A percentile compares a stretch with the other conserved stretches of the same genome.
Evolutionary conservation across 2,329 filamentous ascomycete genomes (phyloP).

Genomic region (Sphaerulina vaccinii): DNA sequence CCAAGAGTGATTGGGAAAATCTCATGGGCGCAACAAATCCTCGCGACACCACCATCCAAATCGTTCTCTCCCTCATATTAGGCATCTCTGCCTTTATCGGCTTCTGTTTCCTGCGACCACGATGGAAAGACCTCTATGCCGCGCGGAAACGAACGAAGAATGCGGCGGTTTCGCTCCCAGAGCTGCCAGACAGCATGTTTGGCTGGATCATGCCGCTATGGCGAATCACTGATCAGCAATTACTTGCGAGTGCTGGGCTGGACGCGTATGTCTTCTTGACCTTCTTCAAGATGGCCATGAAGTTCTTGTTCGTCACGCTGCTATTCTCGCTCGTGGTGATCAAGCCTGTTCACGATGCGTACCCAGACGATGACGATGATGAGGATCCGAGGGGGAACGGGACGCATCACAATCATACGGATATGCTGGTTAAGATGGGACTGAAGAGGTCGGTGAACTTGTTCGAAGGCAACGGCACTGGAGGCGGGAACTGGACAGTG

Average conservation of each 20-base stretch:
- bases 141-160: slow-evolving; percentile 72
- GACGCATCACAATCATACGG: slow-evolving; percentile 9
- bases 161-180: slow-evolving; percentile 64
- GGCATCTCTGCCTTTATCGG: slow-evolving; percentile 69
- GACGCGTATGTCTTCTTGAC: slow-evolving; percentile 94
- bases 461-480: slow-evolving; percentile 8
- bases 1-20: slow-evolving; percentile 16
- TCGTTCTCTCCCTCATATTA: slow-evolving; percentile 68
- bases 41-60: slow-evolving; percentile 58
- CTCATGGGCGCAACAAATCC: slow-evolving; percentile 39
- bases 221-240: slow-evolving; percentile 81
- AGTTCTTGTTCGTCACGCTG: slow-evolving; percentile 74
- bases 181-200: slow-evolving; percentile 78
- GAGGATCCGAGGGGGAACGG: slow-evolving; percentile 27
- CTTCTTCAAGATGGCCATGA: slow-evolving; percentile 94
- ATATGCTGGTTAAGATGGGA: slow-evolving; percentile 5
- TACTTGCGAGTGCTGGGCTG: slow-evolving; percentile 83
- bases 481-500: slow-evolving; percentile 12
- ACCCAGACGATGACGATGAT: slow-evolving; percentile 43
- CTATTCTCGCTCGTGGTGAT: slow-evolving; percentile 80
- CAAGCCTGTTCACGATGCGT: slow-evolving; percentile 78
- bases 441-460: slow-evolving; percentile 21
- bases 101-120: slow-evolving; percentile 80
- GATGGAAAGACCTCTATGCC: slow-evolving; percentile 89
- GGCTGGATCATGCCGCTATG: slow-evolving; percentile 91